Evolutionary conservation across 768 basidiomycete species (phyloP), one percentile per base, ranked within the genome.

Genomic region (Lactarius akahatsu): DNA sequence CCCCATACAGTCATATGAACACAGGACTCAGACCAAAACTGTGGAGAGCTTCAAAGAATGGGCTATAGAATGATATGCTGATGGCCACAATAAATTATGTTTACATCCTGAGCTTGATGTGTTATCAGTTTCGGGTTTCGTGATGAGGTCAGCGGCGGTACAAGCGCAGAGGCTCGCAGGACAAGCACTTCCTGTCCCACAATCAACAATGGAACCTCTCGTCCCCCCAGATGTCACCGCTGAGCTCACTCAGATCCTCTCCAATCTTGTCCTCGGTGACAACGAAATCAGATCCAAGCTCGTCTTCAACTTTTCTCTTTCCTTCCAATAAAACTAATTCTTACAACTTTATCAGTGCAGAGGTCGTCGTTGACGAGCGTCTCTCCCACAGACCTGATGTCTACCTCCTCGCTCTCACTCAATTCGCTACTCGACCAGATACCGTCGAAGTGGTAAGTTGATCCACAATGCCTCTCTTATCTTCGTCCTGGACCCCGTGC

Each of bases 221-320:
- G 77, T 78, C 11, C 83, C 88, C 0, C 82, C 86, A 64, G 88
- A 91, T 75, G 89, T 92, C 55, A 87, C 88, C 8, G 77, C 80
- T 15, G 90, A 92, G 72, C 82, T 92, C 70, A 91, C 89, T 0
- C 91, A 93, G 77, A 91, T 92, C 67, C 85, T 94, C 50, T 88
- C 90, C 13, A 93, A 94, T 76, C 85, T 93, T 23, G 89, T 93
- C 4, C 80, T 91, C 47, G 92, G 90, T 5, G 91, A 94, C 75
- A 94, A 94, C 76, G 85, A 87, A 62, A 90, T 94, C 59, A 86
- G 91, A 20, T 80, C 87, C 70, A 88, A 82, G 91, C 90, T 72
- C 26, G 75, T 66, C 26, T 63, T 10, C 63, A 59, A 43, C 45
- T 30, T 36, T 28, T 59, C 50, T n/a, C 56, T 40, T 47, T 68